Percentiles rank a stretch among this genome's conserved stretches.
These are phyloP conservation scores for Hypomontagnella monticulosa DNA, from an alignment of 495 filamentous ascomycete species.

Conservation along the genomic window DNA sequence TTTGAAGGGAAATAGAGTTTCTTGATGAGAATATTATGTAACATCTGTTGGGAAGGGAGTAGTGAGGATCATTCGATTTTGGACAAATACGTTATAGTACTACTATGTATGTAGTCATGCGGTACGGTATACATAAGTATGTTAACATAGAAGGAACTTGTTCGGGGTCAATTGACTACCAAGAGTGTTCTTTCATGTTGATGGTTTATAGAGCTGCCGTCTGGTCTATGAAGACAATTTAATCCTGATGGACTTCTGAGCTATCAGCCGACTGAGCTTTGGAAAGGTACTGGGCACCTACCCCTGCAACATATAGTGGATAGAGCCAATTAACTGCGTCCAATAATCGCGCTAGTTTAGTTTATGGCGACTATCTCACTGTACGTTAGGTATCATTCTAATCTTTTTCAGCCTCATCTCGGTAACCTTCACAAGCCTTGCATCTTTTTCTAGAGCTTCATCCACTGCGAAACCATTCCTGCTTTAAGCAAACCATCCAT, in stretches of 20 bases:
- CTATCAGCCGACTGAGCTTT: slow-evolving; percentile 28
- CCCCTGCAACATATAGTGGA: too few species aligned
- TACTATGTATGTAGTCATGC: neutral
- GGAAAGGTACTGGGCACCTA: too few species aligned
- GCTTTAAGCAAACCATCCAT: slow-evolving; percentile 2
- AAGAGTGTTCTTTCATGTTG: too few species aligned
- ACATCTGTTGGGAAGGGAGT: too few species aligned
- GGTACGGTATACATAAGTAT: neutral
- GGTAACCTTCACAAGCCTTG: slow-evolving; percentile 17
- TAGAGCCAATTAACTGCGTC: too few species aligned
- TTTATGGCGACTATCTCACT: neutral
- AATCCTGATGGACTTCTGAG: too few species aligned
- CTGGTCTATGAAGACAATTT: too few species aligned
- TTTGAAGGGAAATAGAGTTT: neutral
- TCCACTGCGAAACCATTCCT: neutral
- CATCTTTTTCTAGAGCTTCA: slow-evolving; percentile 15
- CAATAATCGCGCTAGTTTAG: slow-evolving; percentile 1
- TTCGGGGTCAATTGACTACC: too few species aligned
- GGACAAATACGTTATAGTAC: neutral
- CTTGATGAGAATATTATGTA: too few species aligned
- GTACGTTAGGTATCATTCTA: neutral
- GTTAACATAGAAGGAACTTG: neutral
- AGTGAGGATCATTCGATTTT: neutral
- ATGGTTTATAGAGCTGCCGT: too few species aligned
- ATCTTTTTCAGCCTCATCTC: slow-evolving; percentile 34